phyloP scores from a whole-genome alignment of 148 eudicot species.

The Rhododendron ferrugineum region DNA sequence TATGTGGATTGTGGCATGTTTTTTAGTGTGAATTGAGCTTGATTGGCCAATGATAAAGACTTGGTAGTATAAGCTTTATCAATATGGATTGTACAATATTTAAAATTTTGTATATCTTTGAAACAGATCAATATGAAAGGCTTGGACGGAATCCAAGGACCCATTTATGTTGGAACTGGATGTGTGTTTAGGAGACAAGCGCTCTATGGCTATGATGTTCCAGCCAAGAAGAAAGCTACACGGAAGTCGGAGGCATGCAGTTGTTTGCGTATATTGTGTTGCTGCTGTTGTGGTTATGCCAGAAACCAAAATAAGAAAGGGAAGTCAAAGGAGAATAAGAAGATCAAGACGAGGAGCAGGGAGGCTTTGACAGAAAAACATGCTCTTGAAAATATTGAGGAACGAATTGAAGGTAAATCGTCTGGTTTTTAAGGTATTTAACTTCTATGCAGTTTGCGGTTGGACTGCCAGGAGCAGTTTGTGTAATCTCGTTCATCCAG shows the following conservation, averaged over 20 bases:
- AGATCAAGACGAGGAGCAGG: slow-evolving; percentile 40
- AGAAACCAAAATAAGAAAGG: slow-evolving; percentile 36
- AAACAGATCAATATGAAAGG: slow-evolving; percentile 54
- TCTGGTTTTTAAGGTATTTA: neutral
- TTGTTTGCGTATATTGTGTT: slow-evolving; percentile 86
- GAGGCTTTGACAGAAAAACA: slow-evolving; percentile 33
- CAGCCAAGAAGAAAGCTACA: no score
- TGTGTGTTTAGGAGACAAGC: no score
- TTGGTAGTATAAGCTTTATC: no score
- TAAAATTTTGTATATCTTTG: no score
- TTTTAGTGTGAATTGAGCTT: no score
- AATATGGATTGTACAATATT: no score
- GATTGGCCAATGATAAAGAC: no score
- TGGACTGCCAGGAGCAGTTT: neutral
- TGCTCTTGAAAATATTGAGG: slow-evolving; percentile 65
- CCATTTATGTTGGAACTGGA: no score
- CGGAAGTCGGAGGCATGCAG: slow-evolving; percentile 95
- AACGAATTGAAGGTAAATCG: slow-evolving; percentile 52
- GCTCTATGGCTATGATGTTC: no score
- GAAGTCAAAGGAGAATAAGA: slow-evolving; percentile 42
- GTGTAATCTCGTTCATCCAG: neutral
- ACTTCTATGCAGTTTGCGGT: neutral
- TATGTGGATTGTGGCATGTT: no score
- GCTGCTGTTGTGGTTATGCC: neutral
- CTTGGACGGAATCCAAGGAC: slow-evolving; percentile 93